Base-by-base conservation (phyloP, 2,329 filamentous ascomycete species). In the Lachnellula subtilissima region DNA sequence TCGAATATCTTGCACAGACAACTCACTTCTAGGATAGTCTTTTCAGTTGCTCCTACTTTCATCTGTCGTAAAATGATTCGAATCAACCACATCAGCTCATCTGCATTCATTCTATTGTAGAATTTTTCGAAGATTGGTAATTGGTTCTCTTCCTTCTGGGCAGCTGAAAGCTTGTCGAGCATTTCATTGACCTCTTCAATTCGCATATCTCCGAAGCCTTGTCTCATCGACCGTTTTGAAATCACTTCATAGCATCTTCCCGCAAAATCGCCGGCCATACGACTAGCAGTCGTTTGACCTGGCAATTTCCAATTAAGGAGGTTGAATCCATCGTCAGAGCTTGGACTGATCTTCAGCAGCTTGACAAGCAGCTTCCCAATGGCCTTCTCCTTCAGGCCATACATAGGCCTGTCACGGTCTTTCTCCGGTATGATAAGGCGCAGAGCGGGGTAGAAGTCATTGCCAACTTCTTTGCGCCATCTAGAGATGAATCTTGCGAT, bases 51-150 rank as follows among this genome's bases (percentile, higher is more conserved):
- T 32, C 84, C 83, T 3, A 87, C 76, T 66, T 82, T 85, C 82
- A 86, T 85, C 65, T 86, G 89, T 59, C 89, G 89, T 28, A 97
- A 77, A 48, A 99, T 87, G 66, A 99, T 97, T 14, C 93, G 87
- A 60, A 99, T 90, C 54, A 97, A 77, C 94, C 94, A 99, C 75
- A 89, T 87, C 63, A 99, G 75, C 74, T 99, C 94, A 61, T 96
- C 89, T 0, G 94, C 83, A 64, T 95, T 95, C 94, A 97, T 97
- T 23, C 83, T 82, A 47, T 85, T 82, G 72, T 97, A 97, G 68
- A 97, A 96, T 4, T 85, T 80, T 61, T 88, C 81, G 63, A 97
- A 83, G 36, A 99, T 87, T 0, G 85, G 85, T 42, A 91, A 70
- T 65, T 97, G 93, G 60, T 93, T 83, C n/a, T 88, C 82, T 74